Percentiles rank a stretch among this genome's conserved stretches.
Conservation (phyloP, 1,284 basidiomycete genomes). For the Leccinum huronense region DNA sequence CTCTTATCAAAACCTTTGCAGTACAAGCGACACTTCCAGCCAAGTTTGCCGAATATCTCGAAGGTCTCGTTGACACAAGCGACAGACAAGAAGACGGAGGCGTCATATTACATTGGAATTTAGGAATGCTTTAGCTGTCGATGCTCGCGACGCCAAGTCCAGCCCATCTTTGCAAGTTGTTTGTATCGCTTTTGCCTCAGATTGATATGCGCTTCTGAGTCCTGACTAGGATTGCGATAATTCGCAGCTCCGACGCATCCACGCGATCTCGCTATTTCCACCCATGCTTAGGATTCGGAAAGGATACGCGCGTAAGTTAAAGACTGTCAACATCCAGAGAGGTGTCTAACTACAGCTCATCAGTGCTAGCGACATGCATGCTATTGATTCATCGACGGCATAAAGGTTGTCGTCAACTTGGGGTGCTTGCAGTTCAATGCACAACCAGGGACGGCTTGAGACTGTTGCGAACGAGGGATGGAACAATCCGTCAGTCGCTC, state of each 20-base stretch:
- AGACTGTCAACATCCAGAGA: constrained; percentile 66
- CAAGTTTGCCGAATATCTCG: constrained; percentile 49
- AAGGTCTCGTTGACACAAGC: constrained; percentile 83
- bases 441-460: constrained; percentile 80
- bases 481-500: constrained; percentile 68
- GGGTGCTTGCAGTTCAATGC: constrained; percentile 97
- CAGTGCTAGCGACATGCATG: constrained; percentile 32
- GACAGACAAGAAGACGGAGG: constrained; percentile 79
- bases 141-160: constrained; percentile 63
- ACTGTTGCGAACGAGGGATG: constrained; percentile 84
- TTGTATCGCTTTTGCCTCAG: constrained; percentile 3
- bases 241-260: constrained; percentile 64
- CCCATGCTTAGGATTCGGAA: constrained; percentile 64
- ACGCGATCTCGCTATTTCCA: constrained; percentile 79
- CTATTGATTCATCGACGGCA: constrained; percentile 57
- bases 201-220: constrained; percentile 1
- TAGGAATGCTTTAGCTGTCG: constrained; percentile 70
- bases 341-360: constrained; percentile 84
- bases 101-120: constrained; percentile 82
- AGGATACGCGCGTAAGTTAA: constrained; percentile 83
- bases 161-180: constrained; percentile 32
- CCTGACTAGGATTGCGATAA: constrained; percentile 3
- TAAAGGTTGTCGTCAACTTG: constrained; percentile 89
- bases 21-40: constrained; percentile 18
- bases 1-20: constrained; percentile 43